A percentile compares a stretch with the other conserved stretches of the same genome.
phyloP scores from a whole-genome alignment of 108 stramenopile species.

The Epithemia pelagica region DNA sequence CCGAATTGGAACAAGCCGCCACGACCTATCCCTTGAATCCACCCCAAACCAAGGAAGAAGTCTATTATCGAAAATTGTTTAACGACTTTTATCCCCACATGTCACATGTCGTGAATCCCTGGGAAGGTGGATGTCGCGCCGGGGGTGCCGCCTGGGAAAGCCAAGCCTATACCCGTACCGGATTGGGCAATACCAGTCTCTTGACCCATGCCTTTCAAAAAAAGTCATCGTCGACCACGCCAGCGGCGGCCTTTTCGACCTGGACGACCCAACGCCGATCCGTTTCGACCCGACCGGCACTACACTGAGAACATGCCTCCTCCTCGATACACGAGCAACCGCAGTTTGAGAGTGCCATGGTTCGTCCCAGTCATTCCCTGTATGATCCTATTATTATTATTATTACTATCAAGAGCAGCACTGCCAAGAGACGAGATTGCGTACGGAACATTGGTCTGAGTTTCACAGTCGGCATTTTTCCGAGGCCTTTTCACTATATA shows the following conservation, averaged over 20 bases:
- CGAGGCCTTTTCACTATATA: no score
- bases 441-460: no score
- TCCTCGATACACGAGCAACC: no score
- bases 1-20: constrained; percentile 56
- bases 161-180: constrained; percentile 61
- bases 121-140: constrained; percentile 70
- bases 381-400: no score
- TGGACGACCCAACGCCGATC: no score
- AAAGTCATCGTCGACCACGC: not conserved
- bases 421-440: no score
- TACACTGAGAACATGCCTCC: no score
- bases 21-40: constrained; percentile 54
- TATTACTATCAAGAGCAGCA: no score
- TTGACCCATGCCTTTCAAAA: constrained; percentile 51
- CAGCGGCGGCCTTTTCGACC: not conserved
- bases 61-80: constrained; percentile 62
- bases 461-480: no score
- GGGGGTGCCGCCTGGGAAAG: constrained; percentile 67
- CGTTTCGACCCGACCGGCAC: no score
- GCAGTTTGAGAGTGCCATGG: no score
- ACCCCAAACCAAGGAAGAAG: constrained; percentile 75
- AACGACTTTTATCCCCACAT: constrained; percentile 61
- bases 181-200: constrained; percentile 47
- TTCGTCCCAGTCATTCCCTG: no score
- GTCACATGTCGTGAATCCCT: constrained; percentile 57